phyloP scores from a whole-genome alignment of 2,329 filamentous ascomycete species.

The Fusarium hostae region DNA sequence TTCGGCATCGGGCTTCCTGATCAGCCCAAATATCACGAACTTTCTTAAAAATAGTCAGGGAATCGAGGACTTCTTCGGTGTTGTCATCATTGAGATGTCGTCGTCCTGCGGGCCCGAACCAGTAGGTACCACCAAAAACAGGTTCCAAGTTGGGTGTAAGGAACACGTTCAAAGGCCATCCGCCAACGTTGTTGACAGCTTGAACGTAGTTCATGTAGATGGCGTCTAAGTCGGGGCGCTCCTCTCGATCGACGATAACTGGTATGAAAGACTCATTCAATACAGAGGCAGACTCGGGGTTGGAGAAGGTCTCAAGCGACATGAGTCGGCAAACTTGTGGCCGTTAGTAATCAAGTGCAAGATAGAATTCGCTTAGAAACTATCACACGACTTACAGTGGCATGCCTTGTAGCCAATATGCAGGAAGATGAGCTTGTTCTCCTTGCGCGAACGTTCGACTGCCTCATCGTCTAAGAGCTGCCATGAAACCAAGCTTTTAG shows the following conservation, averaged over 20 bases:
- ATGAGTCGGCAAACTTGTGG: conserved; percentile 84
- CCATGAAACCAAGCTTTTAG: conserved; percentile 88
- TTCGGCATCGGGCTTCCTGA: conserved; percentile 83
- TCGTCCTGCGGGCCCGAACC: conserved; percentile 79
- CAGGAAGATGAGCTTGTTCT: conserved; percentile 91
- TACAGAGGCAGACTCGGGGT: conserved; percentile 80
- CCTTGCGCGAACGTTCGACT: conserved; percentile 77
- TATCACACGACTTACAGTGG: conserved; percentile 74
- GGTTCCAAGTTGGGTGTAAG: conserved; percentile 92
- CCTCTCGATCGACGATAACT: conserved; percentile 92
- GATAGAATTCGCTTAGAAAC: neutral
- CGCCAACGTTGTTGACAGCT: conserved; percentile 87
- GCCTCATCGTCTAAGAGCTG: conserved; percentile 86
- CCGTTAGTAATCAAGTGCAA: conserved; percentile 30
- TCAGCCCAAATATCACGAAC: conserved; percentile 80
- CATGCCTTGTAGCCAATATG: conserved; percentile 96
- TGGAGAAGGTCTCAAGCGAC: conserved; percentile 90
- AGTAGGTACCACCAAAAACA: conserved; percentile 96
- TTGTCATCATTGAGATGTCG: conserved; percentile 51
- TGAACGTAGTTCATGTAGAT: conserved; percentile 99
- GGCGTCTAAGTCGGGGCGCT: conserved; percentile 91
- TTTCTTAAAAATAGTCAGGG: conserved; percentile 85
- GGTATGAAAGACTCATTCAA: conserved; percentile 91
- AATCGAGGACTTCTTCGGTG: conserved; percentile 75
- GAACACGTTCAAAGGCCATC: conserved; percentile 98